Percentiles rank a stretch among this genome's conserved stretches.
These are phyloP conservation scores for Tillandsia leiboldiana DNA, from an alignment of 176 grass and related monocot genomes.

Conservation along the genomic window DNA sequence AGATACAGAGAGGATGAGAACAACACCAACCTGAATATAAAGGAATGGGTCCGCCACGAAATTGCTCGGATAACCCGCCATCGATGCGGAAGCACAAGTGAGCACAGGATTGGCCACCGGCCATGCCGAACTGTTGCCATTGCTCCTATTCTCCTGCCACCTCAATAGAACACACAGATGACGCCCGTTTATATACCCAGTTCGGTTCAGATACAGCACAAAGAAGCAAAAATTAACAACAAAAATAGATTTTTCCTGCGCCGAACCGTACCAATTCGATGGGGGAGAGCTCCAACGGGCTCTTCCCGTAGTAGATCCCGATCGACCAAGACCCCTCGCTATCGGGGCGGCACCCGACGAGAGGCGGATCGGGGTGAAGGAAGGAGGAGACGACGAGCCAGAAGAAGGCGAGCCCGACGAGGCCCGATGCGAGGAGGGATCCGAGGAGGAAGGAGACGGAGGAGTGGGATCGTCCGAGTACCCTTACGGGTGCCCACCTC, in stretches of 20 bases:
- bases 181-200: not conserved
- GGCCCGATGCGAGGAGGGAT: conserved; percentile 18
- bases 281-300: conserved; percentile 66
- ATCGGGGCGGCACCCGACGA: conserved; percentile 60
- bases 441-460: conserved; percentile 40
- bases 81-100: conserved; percentile 57
- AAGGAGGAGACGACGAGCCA: conserved; percentile 73
- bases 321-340: conserved; percentile 90
- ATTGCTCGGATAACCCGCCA: conserved; percentile 74
- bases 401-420: conserved; percentile 62
- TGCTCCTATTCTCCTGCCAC: conserved; percentile 57
- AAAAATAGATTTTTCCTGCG: not conserved
- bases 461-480: conserved; percentile 24
- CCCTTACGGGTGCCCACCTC: not conserved
- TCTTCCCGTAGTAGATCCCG: conserved; percentile 80
- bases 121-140: conserved; percentile 89
- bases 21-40: conserved; percentile 48
- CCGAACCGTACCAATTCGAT: conserved; percentile 73
- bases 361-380: conserved; percentile 34
- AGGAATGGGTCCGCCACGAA: conserved; percentile 95
- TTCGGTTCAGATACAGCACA: not conserved
- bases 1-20: not conserved
- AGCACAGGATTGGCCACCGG: conserved; percentile 90
- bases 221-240: not conserved
- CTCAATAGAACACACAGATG: conserved; percentile 20